Evolutionary conservation across 164 flowering plant species (phyloP).

Genomic region (Aristolochia fimbriata): DNA sequence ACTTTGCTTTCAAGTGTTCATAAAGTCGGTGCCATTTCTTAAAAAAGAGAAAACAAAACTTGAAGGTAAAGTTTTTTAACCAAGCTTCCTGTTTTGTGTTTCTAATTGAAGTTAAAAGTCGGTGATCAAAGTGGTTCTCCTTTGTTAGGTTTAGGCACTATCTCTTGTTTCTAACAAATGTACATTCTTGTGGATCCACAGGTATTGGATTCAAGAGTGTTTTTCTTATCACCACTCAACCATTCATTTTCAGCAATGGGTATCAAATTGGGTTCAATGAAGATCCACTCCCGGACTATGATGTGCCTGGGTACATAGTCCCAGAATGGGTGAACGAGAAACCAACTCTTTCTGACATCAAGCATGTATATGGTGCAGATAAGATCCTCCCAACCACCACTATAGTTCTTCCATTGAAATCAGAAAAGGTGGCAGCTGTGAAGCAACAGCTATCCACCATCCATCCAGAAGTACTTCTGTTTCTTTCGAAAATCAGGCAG

Average conservation of each 20-base stretch:
- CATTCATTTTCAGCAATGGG: conserved; percentile 62
- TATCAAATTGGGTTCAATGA: conserved; percentile 54
- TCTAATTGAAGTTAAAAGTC: too few species aligned
- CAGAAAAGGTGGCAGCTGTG: conserved; percentile 49
- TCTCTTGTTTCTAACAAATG: too few species aligned
- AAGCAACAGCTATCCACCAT: conserved; percentile 48
- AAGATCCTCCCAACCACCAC: conserved; percentile 38
- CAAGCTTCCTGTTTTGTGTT: too few species aligned
- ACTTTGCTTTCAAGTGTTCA: too few species aligned
- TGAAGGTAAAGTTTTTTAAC: too few species aligned
- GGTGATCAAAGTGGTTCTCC: too few species aligned
- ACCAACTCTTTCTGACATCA: conserved; percentile 34
- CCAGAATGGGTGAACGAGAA: conserved; percentile 65
- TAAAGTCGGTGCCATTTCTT: too few species aligned
- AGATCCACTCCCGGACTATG: conserved; percentile 35
- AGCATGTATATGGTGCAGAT: conserved; percentile 29
- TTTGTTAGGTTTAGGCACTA: too few species aligned
- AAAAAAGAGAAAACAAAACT: too few species aligned
- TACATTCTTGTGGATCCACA: conserved; percentile 6
- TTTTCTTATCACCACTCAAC: conserved; percentile 48
- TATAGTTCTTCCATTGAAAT: conserved; percentile 45
- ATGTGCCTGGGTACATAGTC: conserved; percentile 41
- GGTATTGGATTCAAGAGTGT: conserved; percentile 81
- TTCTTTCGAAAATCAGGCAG: conserved; percentile 47
- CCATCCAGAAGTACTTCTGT: conserved; percentile 55